These are phyloP conservation scores for Trichophyton mentagrophytes DNA, from an alignment of 2,329 filamentous ascomycete species.

Conservation along the genomic window DNA sequence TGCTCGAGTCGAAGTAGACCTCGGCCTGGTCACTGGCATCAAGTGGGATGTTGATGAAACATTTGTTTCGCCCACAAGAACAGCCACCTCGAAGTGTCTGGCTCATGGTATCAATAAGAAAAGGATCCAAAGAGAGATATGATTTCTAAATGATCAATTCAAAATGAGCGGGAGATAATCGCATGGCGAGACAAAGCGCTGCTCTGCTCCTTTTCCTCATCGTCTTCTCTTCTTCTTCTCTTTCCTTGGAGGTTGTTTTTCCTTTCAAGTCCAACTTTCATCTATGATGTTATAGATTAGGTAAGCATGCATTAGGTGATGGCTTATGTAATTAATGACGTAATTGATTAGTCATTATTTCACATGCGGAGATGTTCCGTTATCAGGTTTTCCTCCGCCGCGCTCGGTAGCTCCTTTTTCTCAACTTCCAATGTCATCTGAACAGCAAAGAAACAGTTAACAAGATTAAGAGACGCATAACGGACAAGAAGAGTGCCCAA, in stretches of 20 bases:
- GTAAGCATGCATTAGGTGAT: not conserved
- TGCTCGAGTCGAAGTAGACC: constrained; percentile 62
- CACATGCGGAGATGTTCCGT: not conserved
- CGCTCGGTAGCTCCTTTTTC: not conserved
- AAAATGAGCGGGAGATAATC: not conserved
- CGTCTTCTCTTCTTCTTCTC: not conserved
- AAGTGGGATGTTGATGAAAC: constrained; percentile 57
- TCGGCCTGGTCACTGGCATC: constrained; percentile 45
- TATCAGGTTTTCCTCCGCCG: not conserved
- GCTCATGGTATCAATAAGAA: constrained; percentile 8
- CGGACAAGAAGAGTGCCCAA: not conserved
- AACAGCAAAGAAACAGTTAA: not conserved
- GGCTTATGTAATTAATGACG: not conserved
- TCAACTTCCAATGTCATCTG: not conserved
- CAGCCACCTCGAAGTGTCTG: constrained; percentile 34
- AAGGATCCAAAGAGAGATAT: not conserved
- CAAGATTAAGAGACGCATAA: not conserved
- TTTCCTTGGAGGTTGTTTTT: not conserved
- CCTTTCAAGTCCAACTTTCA: not conserved
- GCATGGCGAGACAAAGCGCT: not conserved
- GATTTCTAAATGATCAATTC: not conserved
- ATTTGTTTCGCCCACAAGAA: constrained; percentile 74
- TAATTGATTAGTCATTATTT: not conserved
- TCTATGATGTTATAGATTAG: not conserved
- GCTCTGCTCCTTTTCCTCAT: not conserved